Conservation (phyloP, 1,284 basidiomycete species). For the Omphalotus olearius region DNA sequence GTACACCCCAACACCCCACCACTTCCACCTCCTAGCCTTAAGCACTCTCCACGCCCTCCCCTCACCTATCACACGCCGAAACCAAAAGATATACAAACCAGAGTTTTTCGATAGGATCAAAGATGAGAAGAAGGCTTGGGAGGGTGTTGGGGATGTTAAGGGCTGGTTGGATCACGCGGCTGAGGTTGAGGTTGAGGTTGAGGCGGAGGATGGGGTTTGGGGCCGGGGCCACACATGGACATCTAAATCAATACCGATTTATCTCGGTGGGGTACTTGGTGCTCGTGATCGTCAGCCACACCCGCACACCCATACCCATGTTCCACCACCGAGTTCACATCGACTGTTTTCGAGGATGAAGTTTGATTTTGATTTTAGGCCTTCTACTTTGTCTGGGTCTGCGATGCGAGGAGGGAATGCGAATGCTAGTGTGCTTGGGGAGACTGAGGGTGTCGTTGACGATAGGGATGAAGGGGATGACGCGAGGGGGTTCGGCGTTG, state of each 20-base stretch:
- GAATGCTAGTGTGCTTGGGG: slow-evolving; percentile 22
- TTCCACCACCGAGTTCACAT: slow-evolving; percentile 30
- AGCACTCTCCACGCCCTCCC: slow-evolving; percentile 83
- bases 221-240: no score
- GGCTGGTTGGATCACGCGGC: slow-evolving; percentile 59
- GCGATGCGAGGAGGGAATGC: no score
- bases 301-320: slow-evolving; percentile 8
- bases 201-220: no score
- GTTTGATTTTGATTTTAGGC: slow-evolving; percentile 30
- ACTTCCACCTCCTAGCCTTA: slow-evolving; percentile 77
- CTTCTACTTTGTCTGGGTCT: no score
- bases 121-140: slow-evolving; percentile 52
- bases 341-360: slow-evolving; percentile 49
- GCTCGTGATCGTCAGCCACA: slow-evolving; percentile 27
- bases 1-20: slow-evolving; percentile 78
- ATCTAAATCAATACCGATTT: no score
- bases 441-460: slow-evolving; percentile 22
- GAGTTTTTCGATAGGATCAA: slow-evolving; percentile 61
- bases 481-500: no score
- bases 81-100: slow-evolving; percentile 80
- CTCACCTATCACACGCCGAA: slow-evolving; percentile 72
- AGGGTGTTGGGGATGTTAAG: slow-evolving; percentile 50
- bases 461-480: no score
- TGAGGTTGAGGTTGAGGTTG: no score
- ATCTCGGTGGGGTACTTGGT: slow-evolving; percentile 54